These are phyloP conservation scores for Alternaria dauci DNA, from an alignment of 2,329 filamentous ascomycete species.

Conservation along the genomic window DNA sequence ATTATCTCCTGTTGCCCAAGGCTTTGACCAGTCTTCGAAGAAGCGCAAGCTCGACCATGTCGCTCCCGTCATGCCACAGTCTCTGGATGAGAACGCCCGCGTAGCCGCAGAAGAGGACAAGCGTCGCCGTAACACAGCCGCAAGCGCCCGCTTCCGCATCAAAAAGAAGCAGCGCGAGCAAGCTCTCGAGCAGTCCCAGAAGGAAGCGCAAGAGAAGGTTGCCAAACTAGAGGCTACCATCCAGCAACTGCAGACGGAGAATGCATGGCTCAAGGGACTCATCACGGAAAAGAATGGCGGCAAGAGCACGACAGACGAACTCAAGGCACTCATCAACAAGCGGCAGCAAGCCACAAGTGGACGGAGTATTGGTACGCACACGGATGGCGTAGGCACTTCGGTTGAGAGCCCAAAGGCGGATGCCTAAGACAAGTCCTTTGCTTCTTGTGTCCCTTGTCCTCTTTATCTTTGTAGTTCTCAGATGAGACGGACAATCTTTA, in stretches of 20 bases:
- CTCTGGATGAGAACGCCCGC: constrained; percentile 57
- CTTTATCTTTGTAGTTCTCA: neutral
- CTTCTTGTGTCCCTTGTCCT: constrained; percentile 1
- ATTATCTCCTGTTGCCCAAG: constrained; percentile 41
- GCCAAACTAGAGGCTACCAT: constrained; percentile 56
- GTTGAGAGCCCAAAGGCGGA: constrained; percentile 40
- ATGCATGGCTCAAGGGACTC: constrained; percentile 61
- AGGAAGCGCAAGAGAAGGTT: constrained; percentile 61
- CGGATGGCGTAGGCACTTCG: constrained; percentile 50
- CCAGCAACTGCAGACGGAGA: constrained; percentile 61
- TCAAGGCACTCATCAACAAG: constrained; percentile 47
- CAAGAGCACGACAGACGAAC: constrained; percentile 42
- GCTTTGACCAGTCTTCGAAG: constrained; percentile 48
- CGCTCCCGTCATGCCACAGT: constrained; percentile 39
- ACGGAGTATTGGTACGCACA: constrained; percentile 48
- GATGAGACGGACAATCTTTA: neutral
- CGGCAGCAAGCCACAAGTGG: constrained; percentile 43
- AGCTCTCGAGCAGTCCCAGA: constrained; percentile 60
- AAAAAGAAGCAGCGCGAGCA: constrained; percentile 66
- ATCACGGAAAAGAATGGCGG: constrained; percentile 60
- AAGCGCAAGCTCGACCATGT: constrained; percentile 58
- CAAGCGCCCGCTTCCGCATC: constrained; percentile 62
- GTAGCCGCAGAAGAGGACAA: constrained; percentile 62
- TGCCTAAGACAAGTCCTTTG: constrained; percentile 35
- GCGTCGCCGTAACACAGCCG: constrained; percentile 62